A percentile compares a stretch with the other conserved stretches of the same genome.
phyloP scores from a whole-genome alignment of 352 stramenopile species.

The Hyaloperonospora brassicae region DNA sequence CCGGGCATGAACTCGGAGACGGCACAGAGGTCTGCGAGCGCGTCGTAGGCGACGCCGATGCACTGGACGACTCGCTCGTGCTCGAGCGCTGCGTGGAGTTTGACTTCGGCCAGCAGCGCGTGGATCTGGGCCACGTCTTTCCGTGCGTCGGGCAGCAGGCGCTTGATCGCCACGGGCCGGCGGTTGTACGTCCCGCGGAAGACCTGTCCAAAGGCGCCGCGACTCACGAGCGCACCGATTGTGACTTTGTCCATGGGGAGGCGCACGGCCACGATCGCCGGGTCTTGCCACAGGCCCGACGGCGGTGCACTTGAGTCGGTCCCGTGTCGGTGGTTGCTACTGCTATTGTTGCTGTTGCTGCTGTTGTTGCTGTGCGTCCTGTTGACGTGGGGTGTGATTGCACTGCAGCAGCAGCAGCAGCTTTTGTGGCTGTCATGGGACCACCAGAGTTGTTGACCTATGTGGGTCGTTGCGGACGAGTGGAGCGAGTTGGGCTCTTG shows the following conservation, averaged over 20 bases:
- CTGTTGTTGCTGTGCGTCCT: conserved; percentile 11
- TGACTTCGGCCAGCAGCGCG: conserved; percentile 45
- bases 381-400: conserved; percentile 11
- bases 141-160: conserved; percentile 32
- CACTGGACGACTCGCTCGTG: conserved; percentile 32
- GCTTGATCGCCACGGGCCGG: conserved; percentile 41
- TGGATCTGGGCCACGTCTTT: conserved; percentile 37
- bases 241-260: conserved; percentile 42
- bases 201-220: conserved; percentile 44
- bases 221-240: conserved; percentile 27
- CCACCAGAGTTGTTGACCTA: background rate
- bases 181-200: conserved; percentile 33
- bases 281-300: conserved; percentile 38
- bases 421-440: conserved; percentile 23
- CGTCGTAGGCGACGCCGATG: conserved; percentile 37
- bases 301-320: conserved; percentile 14
- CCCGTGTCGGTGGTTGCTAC: conserved; percentile 11
- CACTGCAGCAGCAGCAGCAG: conserved; percentile 16
- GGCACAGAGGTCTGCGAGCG: conserved; percentile 29
- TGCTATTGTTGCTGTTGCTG: conserved; percentile 11
- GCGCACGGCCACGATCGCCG: conserved; percentile 34
- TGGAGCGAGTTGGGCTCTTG: conserved; percentile 18
- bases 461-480: conserved; percentile 16
- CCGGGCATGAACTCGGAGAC: conserved; percentile 42
- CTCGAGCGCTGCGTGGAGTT: conserved; percentile 30